phyloP scores from a whole-genome alignment of 1,284 basidiomycete species.

The Chalciporus sp. region DNA sequence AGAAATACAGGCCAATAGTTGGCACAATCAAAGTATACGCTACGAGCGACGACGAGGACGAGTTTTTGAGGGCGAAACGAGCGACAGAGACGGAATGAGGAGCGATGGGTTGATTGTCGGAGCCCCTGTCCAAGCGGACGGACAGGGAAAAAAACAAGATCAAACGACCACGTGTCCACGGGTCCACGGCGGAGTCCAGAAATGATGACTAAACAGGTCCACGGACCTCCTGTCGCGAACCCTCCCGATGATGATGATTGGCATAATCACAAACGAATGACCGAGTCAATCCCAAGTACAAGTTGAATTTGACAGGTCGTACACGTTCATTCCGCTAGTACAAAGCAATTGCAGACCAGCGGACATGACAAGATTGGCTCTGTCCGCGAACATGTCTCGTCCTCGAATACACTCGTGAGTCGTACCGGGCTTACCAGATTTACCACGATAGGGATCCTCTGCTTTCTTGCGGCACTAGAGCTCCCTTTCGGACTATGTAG shows the following conservation, averaged over 20 bases:
- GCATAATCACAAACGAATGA: no score
- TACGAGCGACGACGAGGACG: constrained; percentile 7
- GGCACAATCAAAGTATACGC: neutral
- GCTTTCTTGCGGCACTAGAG: constrained; percentile 7
- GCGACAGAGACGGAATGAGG: constrained; percentile 18
- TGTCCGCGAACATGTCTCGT: neutral
- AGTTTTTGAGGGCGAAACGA: constrained; percentile 21
- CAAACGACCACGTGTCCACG: constrained; percentile 33
- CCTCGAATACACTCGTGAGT: neutral
- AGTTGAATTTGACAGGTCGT: neutral
- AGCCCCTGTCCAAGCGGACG: constrained; percentile 38
- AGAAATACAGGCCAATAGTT: constrained; percentile 2
- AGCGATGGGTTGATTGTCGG: constrained; percentile 39
- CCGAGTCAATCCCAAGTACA: neutral
- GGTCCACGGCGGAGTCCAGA: constrained; percentile 22
- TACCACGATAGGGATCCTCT: constrained; percentile 26
- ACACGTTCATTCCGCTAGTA: neutral
- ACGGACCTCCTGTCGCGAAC: constrained; percentile 18
- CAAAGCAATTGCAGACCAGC: neutral
- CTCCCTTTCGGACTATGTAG: constrained; percentile 6
- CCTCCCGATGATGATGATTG: neutral
- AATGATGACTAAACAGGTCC: constrained; percentile 27
- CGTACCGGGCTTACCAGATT: constrained; percentile 7
- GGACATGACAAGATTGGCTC: neutral
- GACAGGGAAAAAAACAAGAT: constrained; percentile 41